Evolutionary conservation across 2,329 filamentous ascomycete genomes (phyloP).

Genomic region (Phialemoniopsis sp.): DNA sequence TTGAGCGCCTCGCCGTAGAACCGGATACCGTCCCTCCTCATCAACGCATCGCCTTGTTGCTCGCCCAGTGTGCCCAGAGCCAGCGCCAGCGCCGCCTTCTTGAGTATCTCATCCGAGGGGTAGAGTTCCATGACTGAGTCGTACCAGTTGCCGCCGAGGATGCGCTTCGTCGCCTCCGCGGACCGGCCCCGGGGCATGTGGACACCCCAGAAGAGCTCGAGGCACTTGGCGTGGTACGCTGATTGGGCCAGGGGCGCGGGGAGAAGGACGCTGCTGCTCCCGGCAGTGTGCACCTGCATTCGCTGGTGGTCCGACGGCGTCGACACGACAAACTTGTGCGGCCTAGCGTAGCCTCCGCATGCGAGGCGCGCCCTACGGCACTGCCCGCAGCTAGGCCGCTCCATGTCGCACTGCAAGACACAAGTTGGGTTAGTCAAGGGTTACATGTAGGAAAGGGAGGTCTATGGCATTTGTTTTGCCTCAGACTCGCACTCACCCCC

Average conservation of each 20-base stretch:
- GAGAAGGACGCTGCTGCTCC: not conserved
- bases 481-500: constrained; percentile 1
- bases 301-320: constrained; percentile 4
- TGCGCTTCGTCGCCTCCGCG: constrained; percentile 2
- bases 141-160: constrained; percentile 13
- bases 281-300: not conserved
- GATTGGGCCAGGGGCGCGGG: not conserved
- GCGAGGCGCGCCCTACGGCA: constrained; percentile 12
- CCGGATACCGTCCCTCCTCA: constrained; percentile 10
- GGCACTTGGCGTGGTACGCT: constrained; percentile 1
- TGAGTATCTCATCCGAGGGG: too few relatives aligned
- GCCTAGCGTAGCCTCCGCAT: constrained; percentile 16
- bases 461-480: not conserved
- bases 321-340: constrained; percentile 15
- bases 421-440: too few relatives aligned
- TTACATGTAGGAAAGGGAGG: not conserved
- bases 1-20: constrained; percentile 12
- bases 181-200: constrained; percentile 12
- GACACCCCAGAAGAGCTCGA: constrained; percentile 11
- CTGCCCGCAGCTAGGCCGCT: constrained; percentile 14
- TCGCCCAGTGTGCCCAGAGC: constrained; percentile 10
- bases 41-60: constrained; percentile 3
- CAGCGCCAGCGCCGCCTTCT: constrained; percentile 10
- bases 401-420: constrained; percentile 18
- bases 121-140: constrained; percentile 10